Conservation (phyloP, 108 stramenopile genomes). For the Cyclotella cryptica region DNA sequence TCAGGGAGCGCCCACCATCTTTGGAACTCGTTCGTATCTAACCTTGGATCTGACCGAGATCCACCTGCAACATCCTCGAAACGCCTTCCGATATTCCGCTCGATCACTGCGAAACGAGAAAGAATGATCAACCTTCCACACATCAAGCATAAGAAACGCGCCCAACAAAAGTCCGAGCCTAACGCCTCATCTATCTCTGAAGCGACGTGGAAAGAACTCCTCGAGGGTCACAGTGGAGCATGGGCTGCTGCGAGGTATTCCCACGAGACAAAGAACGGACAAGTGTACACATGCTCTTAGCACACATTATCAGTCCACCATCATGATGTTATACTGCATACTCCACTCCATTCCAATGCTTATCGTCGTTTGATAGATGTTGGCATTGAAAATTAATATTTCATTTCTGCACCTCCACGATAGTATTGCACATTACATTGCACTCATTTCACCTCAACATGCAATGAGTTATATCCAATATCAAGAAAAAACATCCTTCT, state of each 20-base stretch:
- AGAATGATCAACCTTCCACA: constrained; percentile 12
- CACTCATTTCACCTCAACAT: too few relatives aligned
- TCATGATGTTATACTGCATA: too few relatives aligned
- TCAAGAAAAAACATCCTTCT: too few relatives aligned
- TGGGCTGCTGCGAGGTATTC: constrained; percentile 12
- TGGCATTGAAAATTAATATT: too few relatives aligned
- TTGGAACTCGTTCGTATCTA: constrained; percentile 31
- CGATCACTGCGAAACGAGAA: constrained; percentile 6
- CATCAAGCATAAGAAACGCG: constrained; percentile 4
- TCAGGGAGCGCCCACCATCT: neutral
- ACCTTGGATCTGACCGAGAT: constrained; percentile 4
- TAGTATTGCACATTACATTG: too few relatives aligned
- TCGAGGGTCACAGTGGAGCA: constrained; percentile 18
- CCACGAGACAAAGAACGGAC: neutral
- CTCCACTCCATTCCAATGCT: too few relatives aligned
- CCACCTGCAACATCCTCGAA: neutral
- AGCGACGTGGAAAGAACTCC: constrained; percentile 30
- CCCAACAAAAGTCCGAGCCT: neutral
- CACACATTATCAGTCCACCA: too few relatives aligned
- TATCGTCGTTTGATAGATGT: too few relatives aligned
- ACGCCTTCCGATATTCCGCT: constrained; percentile 17
- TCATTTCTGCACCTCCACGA: too few relatives aligned
- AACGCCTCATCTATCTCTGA: neutral
- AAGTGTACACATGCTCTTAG: constrained; percentile 14
- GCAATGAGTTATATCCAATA: too few relatives aligned